phyloP scores from a whole-genome alignment of 2,329 filamentous ascomycete species.

The Sclerotinia nivalis region DNA sequence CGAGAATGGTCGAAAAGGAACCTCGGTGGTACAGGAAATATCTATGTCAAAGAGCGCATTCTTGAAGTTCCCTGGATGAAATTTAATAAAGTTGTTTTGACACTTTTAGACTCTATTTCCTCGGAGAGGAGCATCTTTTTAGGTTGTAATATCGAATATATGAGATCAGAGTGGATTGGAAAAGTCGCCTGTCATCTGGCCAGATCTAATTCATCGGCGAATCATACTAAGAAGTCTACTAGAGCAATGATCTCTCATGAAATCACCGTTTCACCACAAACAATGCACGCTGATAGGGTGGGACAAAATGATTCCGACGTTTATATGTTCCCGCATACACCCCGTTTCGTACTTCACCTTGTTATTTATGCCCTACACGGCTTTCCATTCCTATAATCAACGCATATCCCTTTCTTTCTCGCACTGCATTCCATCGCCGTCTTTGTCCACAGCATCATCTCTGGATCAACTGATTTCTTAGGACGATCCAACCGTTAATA shows the following conservation, averaged over 20 bases:
- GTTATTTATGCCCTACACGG: background rate
- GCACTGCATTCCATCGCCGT: background rate
- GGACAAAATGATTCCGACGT: background rate
- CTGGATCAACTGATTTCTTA: background rate
- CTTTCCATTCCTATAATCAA: background rate
- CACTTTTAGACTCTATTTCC: background rate
- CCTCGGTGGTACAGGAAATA: slow-evolving; percentile 49
- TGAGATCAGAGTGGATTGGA: no score
- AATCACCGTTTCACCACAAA: no score
- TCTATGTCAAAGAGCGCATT: slow-evolving; percentile 40
- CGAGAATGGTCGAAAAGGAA: slow-evolving; percentile 44
- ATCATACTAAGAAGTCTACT: no score
- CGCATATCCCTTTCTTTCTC: background rate
- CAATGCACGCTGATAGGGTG: no score
- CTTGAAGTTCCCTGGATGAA: background rate
- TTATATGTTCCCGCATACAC: background rate
- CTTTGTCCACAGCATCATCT: background rate
- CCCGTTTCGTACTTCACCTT: background rate
- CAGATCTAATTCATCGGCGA: no score
- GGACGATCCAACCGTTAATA: background rate
- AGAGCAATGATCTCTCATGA: no score
- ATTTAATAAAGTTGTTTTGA: background rate
- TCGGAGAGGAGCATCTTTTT: background rate
- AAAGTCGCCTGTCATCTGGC: no score
- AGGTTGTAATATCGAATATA: no score